A percentile compares a stretch with the other conserved stretches of the same genome.
phyloP scores from a whole-genome alignment of 306 rosid species.

The Casuarina cunninghamiana region DNA sequence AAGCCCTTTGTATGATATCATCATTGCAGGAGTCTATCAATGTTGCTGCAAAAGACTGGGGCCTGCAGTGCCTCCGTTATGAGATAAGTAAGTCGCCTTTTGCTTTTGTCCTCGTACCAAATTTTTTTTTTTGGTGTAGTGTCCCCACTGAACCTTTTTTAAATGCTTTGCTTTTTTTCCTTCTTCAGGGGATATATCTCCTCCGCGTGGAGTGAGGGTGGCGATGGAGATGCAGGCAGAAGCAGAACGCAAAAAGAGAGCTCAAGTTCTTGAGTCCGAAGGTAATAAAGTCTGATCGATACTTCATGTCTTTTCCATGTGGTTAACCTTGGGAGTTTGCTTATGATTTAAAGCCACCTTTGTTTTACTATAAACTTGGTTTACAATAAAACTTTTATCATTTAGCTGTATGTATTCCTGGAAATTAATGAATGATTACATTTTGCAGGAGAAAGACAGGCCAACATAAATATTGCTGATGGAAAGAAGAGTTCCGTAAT shows the following conservation, averaged over 20 bases:
- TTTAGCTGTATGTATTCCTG: constrained; percentile 19
- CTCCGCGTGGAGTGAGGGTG: constrained; percentile 93
- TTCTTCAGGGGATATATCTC: constrained; percentile 89
- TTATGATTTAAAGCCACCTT: constrained; percentile 13
- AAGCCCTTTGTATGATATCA: constrained; percentile 24
- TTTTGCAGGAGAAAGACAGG: constrained; percentile 89
- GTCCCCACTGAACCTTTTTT: neutral
- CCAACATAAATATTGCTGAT: constrained; percentile 85
- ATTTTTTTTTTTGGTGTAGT: neutral
- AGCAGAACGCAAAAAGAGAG: constrained; percentile 96
- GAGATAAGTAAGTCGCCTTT: constrained; percentile 69
- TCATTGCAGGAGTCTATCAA: constrained; percentile 75
- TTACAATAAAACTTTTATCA: neutral
- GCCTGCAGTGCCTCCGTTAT: constrained; percentile 92
- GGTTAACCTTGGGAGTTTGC: constrained; percentile 4
- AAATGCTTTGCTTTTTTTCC: constrained; percentile 20
- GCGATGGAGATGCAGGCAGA: constrained; percentile 99
- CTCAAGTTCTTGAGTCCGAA: constrained; percentile 96
- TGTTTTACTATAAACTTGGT: constrained; percentile 25
- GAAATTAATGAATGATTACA: constrained; percentile 26
- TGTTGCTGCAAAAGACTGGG: constrained; percentile 88
- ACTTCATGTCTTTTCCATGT: neutral
- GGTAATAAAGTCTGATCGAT: constrained; percentile 42
- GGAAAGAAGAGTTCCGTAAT: constrained; percentile 88
- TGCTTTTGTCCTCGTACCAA: constrained; percentile 19